Conservation (phyloP, 2,329 filamentous ascomycete species). For the Tolypocladium endophyticum region DNA sequence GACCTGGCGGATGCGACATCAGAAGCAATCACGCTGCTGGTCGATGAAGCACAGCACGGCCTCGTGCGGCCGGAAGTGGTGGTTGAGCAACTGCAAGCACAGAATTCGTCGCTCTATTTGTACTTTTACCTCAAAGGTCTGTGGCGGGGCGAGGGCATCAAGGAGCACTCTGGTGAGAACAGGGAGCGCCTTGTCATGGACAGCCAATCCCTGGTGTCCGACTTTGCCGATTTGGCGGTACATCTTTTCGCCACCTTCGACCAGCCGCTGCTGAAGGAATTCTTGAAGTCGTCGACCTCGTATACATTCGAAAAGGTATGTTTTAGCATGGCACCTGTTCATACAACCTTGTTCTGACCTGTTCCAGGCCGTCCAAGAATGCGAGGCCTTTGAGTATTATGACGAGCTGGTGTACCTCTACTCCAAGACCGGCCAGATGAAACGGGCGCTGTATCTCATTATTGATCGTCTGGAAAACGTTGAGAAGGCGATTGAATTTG, state of each 20-base stretch:
- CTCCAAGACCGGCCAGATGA: slow-evolving; percentile 89
- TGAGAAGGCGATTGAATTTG: slow-evolving; percentile 84
- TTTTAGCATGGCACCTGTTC: no score
- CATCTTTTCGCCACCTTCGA: slow-evolving; percentile 81
- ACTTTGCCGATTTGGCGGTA: slow-evolving; percentile 78
- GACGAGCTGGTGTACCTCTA: slow-evolving; percentile 93
- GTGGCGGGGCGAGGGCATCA: slow-evolving; percentile 65
- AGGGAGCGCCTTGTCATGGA: slow-evolving; percentile 47
- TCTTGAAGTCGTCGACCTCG: slow-evolving; percentile 71
- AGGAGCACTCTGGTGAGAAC: slow-evolving; percentile 41
- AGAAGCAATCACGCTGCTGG: slow-evolving; percentile 77
- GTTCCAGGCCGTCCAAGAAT: slow-evolving; percentile 56
- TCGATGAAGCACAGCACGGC: slow-evolving; percentile 83
- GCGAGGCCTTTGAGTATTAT: slow-evolving; percentile 70
- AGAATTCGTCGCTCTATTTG: slow-evolving; percentile 62
- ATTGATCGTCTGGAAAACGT: slow-evolving; percentile 90
- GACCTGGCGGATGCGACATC: slow-evolving; percentile 73
- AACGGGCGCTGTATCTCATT: slow-evolving; percentile 83
- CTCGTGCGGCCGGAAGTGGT: slow-evolving; percentile 71
- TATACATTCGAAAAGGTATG: slow-evolving; percentile 73
- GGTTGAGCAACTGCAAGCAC: slow-evolving; percentile 62
- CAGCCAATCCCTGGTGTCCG: slow-evolving; percentile 63
- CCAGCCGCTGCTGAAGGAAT: slow-evolving; percentile 70
- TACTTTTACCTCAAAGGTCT: slow-evolving; percentile 86
- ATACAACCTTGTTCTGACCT: slow-evolving; percentile 6